Conservation (phyloP, 148 eudicot genomes). For the Rhododendron molle region DNA sequence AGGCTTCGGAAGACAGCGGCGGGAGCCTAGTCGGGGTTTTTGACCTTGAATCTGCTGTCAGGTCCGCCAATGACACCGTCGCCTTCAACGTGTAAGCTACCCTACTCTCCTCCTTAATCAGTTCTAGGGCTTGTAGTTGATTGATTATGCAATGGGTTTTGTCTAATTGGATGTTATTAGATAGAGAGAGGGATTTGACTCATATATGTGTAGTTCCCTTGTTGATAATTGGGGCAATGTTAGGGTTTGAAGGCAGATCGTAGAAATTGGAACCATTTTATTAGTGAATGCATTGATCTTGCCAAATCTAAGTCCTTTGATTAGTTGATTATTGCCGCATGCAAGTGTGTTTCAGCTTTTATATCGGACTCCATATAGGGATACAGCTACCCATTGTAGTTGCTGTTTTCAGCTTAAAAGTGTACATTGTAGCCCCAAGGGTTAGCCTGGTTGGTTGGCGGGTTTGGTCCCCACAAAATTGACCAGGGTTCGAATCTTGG, state of each 20-base stretch:
- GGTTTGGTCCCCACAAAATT: too few relatives aligned
- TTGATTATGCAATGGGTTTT: too few relatives aligned
- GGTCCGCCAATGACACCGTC: constrained; percentile 82
- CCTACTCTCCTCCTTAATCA: not conserved
- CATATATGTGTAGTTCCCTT: not conserved
- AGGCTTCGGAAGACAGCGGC: not conserved
- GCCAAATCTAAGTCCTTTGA: not conserved
- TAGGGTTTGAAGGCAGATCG: not conserved
- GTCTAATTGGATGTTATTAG: not conserved
- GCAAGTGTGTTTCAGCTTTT: not conserved
- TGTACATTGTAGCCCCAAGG: not conserved
- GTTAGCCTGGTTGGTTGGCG: not conserved
- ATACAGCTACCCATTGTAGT: not conserved
- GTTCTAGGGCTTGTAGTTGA: not conserved
- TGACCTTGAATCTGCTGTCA: constrained; percentile 94
- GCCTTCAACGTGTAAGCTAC: constrained; percentile 71
- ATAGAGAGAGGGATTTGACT: not conserved
- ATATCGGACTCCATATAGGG: not conserved
- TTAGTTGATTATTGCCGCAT: not conserved
- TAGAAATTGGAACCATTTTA: not conserved
- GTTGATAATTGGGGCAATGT: not conserved
- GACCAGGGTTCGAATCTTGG: not conserved
- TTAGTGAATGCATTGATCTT: not conserved
- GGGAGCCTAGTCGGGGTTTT: constrained; percentile 34
- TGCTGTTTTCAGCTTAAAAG: not conserved